Base-by-base conservation (phyloP, 2,329 filamentous ascomycete species). In the Cytospora chrysosperma region DNA sequence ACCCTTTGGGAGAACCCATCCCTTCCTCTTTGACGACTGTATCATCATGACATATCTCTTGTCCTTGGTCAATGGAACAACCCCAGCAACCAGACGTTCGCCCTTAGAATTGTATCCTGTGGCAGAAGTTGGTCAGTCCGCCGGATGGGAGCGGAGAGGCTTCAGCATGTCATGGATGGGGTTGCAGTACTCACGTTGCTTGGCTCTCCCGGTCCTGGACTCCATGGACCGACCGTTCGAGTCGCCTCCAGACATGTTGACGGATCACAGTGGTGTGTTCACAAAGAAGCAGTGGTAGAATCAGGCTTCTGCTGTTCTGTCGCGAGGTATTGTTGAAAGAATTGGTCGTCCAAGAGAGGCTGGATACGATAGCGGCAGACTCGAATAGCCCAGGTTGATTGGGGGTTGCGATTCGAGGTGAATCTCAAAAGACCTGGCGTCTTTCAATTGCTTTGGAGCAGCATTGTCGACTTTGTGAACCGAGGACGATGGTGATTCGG, bases 1-100 rank as follows among this genome's bases (percentile, higher is more conserved):
- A 73, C 95, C 95, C 76, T 99, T 99, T 65, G 95, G 95, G 64
- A 99, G 83, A 51, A 99, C 95, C 95, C 95, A 99, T 71, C 91
- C 92, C 75, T 92, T 92, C 71, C 93, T 89, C 68, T 92, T 87
- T 59, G 91, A 94, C 61, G 93, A 97, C 80, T 97, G 93, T 71
- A 98, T 97, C 70, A 99, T 83, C 70, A 99, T 84, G 66, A 99
- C 94, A 76, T 91, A 89, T 71, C 88, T 88, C 76, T 92, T 94
- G 79, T 97, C 93, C 71, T 84, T 78, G 61, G 92, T 95, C 68
- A 98, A 82, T 68, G 95, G 92, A 55, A 99, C 95, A 64, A 98
- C 88, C 70, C 95, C 95, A 66, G 95, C 94, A 71, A 99, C 95
- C 67, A 98, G 88, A 69, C 95, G 90, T 79, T 98, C 94, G 79